Evolutionary conservation across 2,329 filamentous ascomycete species (phyloP), one percentile per base, ranked within the genome.

Genomic region (Clarireedia hainanense): DNA sequence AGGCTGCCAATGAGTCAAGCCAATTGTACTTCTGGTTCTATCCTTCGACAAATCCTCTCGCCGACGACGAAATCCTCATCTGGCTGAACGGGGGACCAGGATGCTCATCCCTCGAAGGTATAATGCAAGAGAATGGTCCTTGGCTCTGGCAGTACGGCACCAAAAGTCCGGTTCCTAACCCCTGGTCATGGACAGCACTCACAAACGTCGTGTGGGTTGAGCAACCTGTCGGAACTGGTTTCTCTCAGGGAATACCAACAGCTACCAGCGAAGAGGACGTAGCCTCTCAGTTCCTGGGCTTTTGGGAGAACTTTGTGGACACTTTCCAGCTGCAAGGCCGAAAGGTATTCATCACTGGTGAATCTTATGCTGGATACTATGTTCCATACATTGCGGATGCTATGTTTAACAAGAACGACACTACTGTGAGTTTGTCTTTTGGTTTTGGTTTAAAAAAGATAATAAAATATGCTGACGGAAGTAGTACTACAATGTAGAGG

Each of bases 111-210:
- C 75, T 89, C 6, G 78, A 84, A 61, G 87, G 86, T 6, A 74
- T 91, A 1, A 68, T 92, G 9, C 86, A 89, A 50, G 88, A 92
- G 63, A 91, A 90, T 63, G 88, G 89, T 0, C 85, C 88, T 0
- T 86, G 89, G 64, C 56, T 79, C 5, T 89, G 85, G 85, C 80
- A 86, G 66, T 76, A 81, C 12, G 89, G 89, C 36, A 91, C n/a
- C n/a, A n/a, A n/a, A n/a, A n/a, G n/a, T n/a, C n/a, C n/a, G n/a
- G n/a, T n/a, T n/a, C n/a, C n/a, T n/a, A n/a, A n/a, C 43, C 64
- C 63, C 20, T 68, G 61, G 40, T 64, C 61, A 2, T 67, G 66
- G 67, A 56, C 60, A 1, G 66, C 65, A 14, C 59, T 66, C 7
- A 68, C 67, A 36, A 68, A 66, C 50, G 59, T 67, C 7, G 61